Conservation (phyloP, 129 eudicot species). For the Arctium minus region DNA sequence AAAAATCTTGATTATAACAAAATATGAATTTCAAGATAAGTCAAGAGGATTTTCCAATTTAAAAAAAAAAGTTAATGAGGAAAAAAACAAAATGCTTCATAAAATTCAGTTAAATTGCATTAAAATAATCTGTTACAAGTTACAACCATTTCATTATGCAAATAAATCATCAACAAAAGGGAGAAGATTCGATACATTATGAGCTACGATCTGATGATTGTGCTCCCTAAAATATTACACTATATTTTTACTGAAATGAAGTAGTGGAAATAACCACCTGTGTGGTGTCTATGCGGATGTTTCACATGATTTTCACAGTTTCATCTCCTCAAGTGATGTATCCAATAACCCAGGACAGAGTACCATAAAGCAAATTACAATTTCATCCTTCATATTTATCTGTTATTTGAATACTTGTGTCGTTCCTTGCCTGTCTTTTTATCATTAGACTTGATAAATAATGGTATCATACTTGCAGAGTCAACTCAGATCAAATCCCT, state of each 20-base stretch:
- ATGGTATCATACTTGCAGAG: not conserved
- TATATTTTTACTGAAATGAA: not conserved
- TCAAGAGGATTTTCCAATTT: not conserved
- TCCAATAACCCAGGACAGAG: not conserved
- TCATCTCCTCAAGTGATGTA: constrained; percentile 5
- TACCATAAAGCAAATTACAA: not conserved
- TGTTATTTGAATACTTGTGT: not conserved
- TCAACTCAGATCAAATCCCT: not conserved
- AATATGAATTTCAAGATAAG: not conserved
- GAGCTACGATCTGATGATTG: not conserved
- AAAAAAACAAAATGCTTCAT: not conserved
- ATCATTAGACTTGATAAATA: constrained; percentile 1
- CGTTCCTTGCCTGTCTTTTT: not conserved
- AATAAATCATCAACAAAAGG: not conserved
- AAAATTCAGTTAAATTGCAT: not conserved
- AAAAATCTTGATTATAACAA: constrained; percentile 3
- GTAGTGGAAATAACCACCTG: not conserved
- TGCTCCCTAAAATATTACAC: not conserved
- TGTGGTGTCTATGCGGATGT: constrained; percentile 9
- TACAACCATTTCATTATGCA: not conserved
- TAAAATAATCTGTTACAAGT: not conserved
- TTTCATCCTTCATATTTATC: not conserved
- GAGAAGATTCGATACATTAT: not conserved
- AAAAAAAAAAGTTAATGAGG: not conserved
- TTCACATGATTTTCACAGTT: constrained; percentile 2